Base-by-base conservation (phyloP, 805 yeast genomes). In the Saccharomycopsis fermentans region DNA sequence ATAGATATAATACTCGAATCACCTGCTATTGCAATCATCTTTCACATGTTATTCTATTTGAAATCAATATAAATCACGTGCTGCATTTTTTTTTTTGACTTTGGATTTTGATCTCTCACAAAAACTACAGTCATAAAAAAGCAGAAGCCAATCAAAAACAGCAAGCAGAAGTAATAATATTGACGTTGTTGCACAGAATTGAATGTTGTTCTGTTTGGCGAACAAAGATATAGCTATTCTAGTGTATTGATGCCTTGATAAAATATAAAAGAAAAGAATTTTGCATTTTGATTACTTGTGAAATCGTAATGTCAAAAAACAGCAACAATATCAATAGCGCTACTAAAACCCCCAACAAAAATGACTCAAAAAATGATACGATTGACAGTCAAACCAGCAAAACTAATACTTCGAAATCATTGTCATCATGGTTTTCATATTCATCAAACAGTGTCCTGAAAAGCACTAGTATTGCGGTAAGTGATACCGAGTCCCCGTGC, bases 11-110 rank as follows among this genome's bases (percentile, higher is more conserved):
- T n/a, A n/a, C n/a, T n/a, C n/a, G n/a, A n/a, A n/a, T n/a, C n/a
- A n/a, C n/a, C n/a, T n/a, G n/a, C n/a, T n/a, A n/a, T n/a, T n/a
- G n/a, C n/a, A n/a, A n/a, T n/a, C n/a, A n/a, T n/a, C 24, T 43
- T 43, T 43, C 50, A 43, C 50, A 43, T 43, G 50, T 43, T 43
- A 43, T 43, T 43, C 50, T 43, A 24, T 21, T 43, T 40, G 48
- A 21, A 9, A 43, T 21, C 50, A 43, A 19, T 17, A 21, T 43
- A 16, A 4, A 24, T 43, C 50, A 43, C 50, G 50, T 43, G 50
- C 17, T 6, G 12, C 9, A 43, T 9, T 19, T 43, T 8, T 43
- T 9, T 19, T 21, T 21, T 43, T 21, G 21, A 24, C 12, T 4
- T 40, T 40, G 50, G 32, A 27, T 4, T 27, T 27, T 8, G 8